Percentiles rank a stretch among this genome's conserved stretches.
phyloP scores from a whole-genome alignment of 208 protist genomes.

The Crithidia thermophila region DNA sequence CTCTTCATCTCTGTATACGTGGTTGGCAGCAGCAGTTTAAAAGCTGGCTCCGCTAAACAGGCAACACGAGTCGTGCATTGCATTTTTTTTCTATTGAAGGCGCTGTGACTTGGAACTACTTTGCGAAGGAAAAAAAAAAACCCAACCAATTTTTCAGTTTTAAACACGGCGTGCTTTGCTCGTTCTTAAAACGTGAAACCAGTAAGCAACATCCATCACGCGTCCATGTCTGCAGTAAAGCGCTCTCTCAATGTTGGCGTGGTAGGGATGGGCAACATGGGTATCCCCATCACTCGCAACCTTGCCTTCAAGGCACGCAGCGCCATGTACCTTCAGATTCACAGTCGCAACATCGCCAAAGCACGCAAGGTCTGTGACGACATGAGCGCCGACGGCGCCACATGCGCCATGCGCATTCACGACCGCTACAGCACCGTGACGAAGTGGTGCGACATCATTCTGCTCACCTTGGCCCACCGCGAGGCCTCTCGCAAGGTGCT shows the following conservation, averaged over 20 bases:
- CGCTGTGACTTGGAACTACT: too few species aligned
- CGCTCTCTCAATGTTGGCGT: slow-evolving; percentile 89
- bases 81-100: too few species aligned
- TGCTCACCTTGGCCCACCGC: slow-evolving; percentile 61
- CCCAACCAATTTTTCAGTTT: too few species aligned
- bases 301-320: slow-evolving; percentile 89
- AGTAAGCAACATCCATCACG: too few species aligned
- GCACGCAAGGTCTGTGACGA: slow-evolving; percentile 72
- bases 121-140: too few species aligned
- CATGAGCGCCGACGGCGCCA: slow-evolving; percentile 80
- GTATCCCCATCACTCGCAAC: slow-evolving; percentile 82
- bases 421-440: slow-evolving; percentile 79
- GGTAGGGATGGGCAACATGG: slow-evolving; percentile 88
- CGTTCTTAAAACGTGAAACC: too few species aligned
- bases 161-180: too few species aligned
- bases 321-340: slow-evolving; percentile 86
- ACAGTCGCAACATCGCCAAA: slow-evolving; percentile 73
- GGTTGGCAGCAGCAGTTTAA: too few species aligned
- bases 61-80: too few species aligned
- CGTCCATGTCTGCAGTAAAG: slow-evolving; percentile 57
- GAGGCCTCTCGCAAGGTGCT: slow-evolving; percentile 57
- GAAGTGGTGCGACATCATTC: slow-evolving; percentile 89
- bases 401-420: slow-evolving; percentile 87
- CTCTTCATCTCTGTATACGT: too few species aligned
- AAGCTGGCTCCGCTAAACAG: too few species aligned